Base-by-base conservation (phyloP, 2,329 filamentous ascomycete genomes). In the Hypoxylon sp. region DNA sequence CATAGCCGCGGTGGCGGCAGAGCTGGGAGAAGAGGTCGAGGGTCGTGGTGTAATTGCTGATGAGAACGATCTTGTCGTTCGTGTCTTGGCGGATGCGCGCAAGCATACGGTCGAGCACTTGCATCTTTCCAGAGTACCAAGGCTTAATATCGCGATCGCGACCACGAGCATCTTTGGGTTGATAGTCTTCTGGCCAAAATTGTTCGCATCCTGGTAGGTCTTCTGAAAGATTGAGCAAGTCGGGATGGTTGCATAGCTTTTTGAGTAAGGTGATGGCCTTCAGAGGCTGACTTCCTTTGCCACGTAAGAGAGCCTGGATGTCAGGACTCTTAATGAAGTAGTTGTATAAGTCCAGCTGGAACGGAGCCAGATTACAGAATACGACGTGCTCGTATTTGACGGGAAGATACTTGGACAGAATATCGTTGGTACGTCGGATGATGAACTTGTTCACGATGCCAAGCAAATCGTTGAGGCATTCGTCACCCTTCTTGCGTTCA, bases 301-400 rank as follows among this genome's bases (percentile, higher is more conserved):
- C 96, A 72, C 93, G 90, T 37, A 99, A 87, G 49, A 99, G 84
- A 59, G 92, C 94, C 78, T 97, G 94, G 76, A 99, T 98, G 68
- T 97, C 93, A 0, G 96, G 95, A 67, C 95, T 98, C 55, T 92
- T 93, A 80, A 99, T 95, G 80, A 99, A 99, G 80, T 98, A 93
- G 77, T 97, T 97, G 85, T 99, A 99, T 1, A 99, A 84, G 72
- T 93, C 93, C 61, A 94, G 87, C 80, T 99, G 96, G 82, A 99
- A 98, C 0, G 93, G 92, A 14, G 96, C 92, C 50, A 97, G 86
- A 74, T 95, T 95, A 85, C 96, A 99, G 82, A 99, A 99, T 0
- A 99, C 96, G 31, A 99, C 96, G 79, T 99, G 96, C 81, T 99
- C 96, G 81, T 99, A 99, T 83, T 99, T 99, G 83, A 98, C 91